These are phyloP conservation scores for Tylopilus vinaceipallidus DNA, from an alignment of 768 basidiomycete genomes.

Conservation along the genomic window DNA sequence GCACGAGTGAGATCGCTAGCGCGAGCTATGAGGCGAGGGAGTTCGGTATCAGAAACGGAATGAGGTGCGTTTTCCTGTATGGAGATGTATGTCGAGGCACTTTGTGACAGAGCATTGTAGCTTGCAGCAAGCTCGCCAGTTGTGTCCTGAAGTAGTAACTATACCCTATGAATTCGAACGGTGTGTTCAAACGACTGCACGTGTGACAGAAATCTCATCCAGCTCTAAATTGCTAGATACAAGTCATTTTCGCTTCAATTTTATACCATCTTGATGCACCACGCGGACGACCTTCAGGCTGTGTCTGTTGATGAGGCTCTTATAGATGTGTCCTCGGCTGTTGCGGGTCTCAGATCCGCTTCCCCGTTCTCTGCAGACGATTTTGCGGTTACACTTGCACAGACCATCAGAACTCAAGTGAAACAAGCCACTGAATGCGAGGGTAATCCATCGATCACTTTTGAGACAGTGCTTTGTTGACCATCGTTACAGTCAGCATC, in stretches of 20 bases:
- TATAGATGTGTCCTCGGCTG: constrained; percentile 75
- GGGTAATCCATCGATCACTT: constrained; percentile 46
- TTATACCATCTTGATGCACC: constrained; percentile 88
- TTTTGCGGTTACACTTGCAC: constrained; percentile 75
- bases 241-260: constrained; percentile 82
- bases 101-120: constrained; percentile 36
- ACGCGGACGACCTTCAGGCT: constrained; percentile 90
- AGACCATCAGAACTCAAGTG: constrained; percentile 76
- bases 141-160: constrained; percentile 71
- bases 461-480: background rate
- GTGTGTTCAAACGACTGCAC: constrained; percentile 45
- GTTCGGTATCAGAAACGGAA: constrained; percentile 89
- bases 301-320: constrained; percentile 97
- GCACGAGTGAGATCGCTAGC: constrained; percentile 94
- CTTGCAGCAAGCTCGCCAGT: constrained; percentile 71
- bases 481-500: constrained; percentile 67
- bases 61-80: constrained; percentile 61
- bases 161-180: constrained; percentile 94
- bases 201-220: background rate
- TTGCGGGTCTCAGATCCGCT: constrained; percentile 37
- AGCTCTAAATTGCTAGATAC: constrained; percentile 51
- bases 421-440: constrained; percentile 80
- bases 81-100: background rate
- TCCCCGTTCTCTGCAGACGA: constrained; percentile 39
- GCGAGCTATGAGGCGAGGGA: constrained; percentile 90